Percentiles rank a stretch among this genome's conserved stretches.
These are phyloP conservation scores for Boechera divaricarpa DNA, from an alignment of 345 rosid genomes.

Conservation along the genomic window DNA sequence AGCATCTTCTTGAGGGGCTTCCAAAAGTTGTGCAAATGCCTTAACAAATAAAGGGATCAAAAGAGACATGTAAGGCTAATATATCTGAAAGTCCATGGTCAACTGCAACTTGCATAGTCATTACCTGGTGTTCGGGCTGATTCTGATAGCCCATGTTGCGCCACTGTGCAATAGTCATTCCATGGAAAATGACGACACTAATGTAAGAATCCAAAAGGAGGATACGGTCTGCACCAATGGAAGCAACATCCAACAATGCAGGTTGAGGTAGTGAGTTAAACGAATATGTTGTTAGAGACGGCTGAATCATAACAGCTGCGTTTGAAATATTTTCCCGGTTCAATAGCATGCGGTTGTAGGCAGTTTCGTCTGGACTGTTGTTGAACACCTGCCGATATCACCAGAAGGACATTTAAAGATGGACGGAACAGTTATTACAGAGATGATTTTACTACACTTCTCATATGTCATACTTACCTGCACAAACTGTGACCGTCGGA, in stretches of 20 bases:
- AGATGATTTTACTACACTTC: constrained; percentile 7
- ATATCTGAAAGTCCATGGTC: neutral
- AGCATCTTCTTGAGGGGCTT: constrained; percentile 88
- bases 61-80: constrained; percentile 24
- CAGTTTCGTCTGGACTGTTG: constrained; percentile 52
- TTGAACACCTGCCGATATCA: constrained; percentile 47
- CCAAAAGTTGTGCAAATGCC: constrained; percentile 76
- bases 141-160: constrained; percentile 95
- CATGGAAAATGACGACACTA: constrained; percentile 93
- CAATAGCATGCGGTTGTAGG: constrained; percentile 45
- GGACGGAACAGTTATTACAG: neutral
- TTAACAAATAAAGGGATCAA: constrained; percentile 21
- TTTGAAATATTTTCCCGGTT: constrained; percentile 44
- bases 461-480: constrained; percentile 59
- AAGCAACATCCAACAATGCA: constrained; percentile 93
- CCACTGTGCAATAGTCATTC: constrained; percentile 99
- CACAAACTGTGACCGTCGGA: constrained; percentile 96
- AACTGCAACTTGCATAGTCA: constrained; percentile 10
- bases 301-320: constrained; percentile 74
- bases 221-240: constrained; percentile 89
- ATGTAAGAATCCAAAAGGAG: constrained; percentile 94
- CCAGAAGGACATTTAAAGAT: constrained; percentile 12
- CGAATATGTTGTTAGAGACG: constrained; percentile 90
- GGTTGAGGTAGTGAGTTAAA: constrained; percentile 87
- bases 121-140: constrained; percentile 93